phyloP scores from a whole-genome alignment of 345 rosid genomes.

The Eucalyptus globulus region DNA sequence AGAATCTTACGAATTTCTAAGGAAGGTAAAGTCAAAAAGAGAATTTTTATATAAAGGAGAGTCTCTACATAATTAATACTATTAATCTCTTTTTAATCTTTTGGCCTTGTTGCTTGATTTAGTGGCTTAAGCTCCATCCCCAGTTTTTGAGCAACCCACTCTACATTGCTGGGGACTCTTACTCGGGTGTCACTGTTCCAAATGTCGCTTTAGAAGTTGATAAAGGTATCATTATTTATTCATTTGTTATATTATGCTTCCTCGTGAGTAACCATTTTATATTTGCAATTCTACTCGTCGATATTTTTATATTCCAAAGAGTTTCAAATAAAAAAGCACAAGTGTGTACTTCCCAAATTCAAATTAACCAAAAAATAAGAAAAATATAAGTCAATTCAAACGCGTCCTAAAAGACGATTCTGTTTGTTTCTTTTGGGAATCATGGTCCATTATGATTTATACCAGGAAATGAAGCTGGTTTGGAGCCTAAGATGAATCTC shows the following conservation, averaged over 20 bases:
- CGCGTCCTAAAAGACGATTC: not conserved
- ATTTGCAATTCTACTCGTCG: not conserved
- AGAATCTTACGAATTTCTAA: not conserved
- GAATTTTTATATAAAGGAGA: not conserved
- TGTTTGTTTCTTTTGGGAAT: not conserved
- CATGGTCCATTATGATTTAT: not conserved
- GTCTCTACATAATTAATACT: not conserved
- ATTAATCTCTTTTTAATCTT: no score
- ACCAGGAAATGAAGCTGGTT: not conserved
- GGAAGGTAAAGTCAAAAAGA: conserved; percentile 1
- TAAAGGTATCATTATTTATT: not conserved
- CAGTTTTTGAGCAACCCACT: conserved; percentile 5
- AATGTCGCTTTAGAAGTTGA: not conserved
- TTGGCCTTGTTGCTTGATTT: not conserved
- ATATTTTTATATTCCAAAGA: not conserved
- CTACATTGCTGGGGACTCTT: conserved; percentile 22
- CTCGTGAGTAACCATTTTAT: no score
- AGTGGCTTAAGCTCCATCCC: conserved; percentile 23
- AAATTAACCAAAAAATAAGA: no score
- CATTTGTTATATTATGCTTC: not conserved
- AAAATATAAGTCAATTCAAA: not conserved
- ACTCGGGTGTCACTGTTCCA: conserved; percentile 9
- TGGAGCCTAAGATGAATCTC: not conserved
- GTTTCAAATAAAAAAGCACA: not conserved
- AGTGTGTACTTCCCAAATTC: not conserved